These are phyloP conservation scores for Peronospora farinosa DNA, from an alignment of 352 stramenopile species.

Conservation along the genomic window DNA sequence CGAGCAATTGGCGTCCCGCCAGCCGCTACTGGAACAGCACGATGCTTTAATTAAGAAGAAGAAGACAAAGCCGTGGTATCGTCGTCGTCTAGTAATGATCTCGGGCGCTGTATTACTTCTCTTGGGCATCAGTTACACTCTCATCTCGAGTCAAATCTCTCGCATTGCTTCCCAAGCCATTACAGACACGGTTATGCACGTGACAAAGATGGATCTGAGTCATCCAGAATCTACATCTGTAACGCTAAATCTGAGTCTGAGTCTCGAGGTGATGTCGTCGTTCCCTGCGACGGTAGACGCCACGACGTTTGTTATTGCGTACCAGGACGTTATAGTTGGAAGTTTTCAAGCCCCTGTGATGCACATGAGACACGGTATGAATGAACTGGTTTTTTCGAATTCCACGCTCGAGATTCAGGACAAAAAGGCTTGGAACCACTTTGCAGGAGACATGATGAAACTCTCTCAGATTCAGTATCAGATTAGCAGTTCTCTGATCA, in stretches of 20 bases:
- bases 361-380: slow-evolving; percentile 43
- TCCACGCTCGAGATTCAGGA: slow-evolving; percentile 52
- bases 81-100: slow-evolving; percentile 13
- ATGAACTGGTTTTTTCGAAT: slow-evolving; percentile 40
- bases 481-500: slow-evolving; percentile 40
- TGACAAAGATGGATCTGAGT: slow-evolving; percentile 54
- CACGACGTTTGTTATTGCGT: slow-evolving; percentile 46
- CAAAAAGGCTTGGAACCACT: slow-evolving; percentile 51
- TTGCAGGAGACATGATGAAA: slow-evolving; percentile 65
- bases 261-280: slow-evolving; percentile 41
- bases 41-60: slow-evolving; percentile 1
- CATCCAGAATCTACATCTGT: slow-evolving; percentile 29
- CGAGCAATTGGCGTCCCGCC: slow-evolving; percentile 21
- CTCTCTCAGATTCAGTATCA: slow-evolving; percentile 35
- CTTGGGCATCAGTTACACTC: slow-evolving; percentile 29
- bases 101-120: slow-evolving; percentile 22
- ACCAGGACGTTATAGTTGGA: slow-evolving; percentile 34
- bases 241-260: slow-evolving; percentile 44
- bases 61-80: slow-evolving; percentile 21
- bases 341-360: slow-evolving; percentile 45
- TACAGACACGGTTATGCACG: slow-evolving; percentile 47
- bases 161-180: slow-evolving; percentile 56
- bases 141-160: slow-evolving; percentile 48
- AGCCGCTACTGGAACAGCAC: slow-evolving; percentile 29
- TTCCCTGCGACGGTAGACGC: slow-evolving; percentile 45